Evolutionary conservation across 306 rosid species (phyloP).

Genomic region (Notholithocarpus densiflorus): DNA sequence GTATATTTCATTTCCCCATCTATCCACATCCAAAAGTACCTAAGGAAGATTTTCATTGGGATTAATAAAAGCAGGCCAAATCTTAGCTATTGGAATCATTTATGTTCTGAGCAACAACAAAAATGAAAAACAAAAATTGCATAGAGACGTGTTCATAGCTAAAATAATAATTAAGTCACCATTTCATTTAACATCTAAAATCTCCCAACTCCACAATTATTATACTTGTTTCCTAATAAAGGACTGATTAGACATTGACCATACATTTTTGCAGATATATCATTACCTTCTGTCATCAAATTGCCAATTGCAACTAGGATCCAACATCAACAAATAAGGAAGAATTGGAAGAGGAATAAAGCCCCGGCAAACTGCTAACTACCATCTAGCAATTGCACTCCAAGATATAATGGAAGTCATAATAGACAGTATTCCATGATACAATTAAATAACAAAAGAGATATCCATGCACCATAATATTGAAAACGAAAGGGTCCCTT

Average conservation of each 20-base stretch:
- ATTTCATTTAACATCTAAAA: not conserved
- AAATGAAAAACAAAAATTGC: too few species aligned
- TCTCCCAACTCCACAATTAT: not conserved
- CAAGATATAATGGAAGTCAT: not conserved
- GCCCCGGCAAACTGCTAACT: not conserved
- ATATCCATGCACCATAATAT: constrained; percentile 6
- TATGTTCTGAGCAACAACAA: too few species aligned
- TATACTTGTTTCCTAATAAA: not conserved
- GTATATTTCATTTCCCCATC: too few species aligned
- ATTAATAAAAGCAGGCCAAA: too few species aligned
- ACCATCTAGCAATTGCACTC: constrained; percentile 11
- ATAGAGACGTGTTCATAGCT: too few species aligned
- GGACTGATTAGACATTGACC: not conserved
- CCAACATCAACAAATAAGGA: not conserved
- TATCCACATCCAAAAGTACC: too few species aligned
- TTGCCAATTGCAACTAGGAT: not conserved
- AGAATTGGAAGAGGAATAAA: not conserved
- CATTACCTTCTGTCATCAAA: not conserved
- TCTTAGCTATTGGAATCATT: too few species aligned
- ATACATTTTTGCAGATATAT: not conserved
- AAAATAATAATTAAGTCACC: too few species aligned
- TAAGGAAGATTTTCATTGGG: too few species aligned
- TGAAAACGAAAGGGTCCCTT: constrained; percentile 30
- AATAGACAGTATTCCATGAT: not conserved
- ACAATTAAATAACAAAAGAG: not conserved